phyloP scores from a whole-genome alignment of 768 basidiomycete genomes.

The Tulasnella sp. region DNA sequence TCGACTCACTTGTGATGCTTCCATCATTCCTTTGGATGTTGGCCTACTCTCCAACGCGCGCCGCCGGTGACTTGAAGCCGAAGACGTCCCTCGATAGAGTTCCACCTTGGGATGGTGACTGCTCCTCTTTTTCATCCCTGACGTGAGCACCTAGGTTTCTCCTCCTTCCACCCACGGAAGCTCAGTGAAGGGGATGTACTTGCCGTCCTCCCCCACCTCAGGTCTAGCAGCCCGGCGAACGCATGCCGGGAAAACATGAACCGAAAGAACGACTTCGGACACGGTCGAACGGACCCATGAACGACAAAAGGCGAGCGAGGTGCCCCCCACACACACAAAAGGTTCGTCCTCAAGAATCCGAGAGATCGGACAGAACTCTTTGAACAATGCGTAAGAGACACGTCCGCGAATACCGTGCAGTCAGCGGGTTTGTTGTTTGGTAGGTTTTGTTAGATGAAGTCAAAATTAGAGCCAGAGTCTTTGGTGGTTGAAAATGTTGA shows the following conservation, averaged over 20 bases:
- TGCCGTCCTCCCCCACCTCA: slow-evolving; percentile 7
- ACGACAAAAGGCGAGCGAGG: neutral
- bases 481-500: too few relatives aligned
- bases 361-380: slow-evolving; percentile 17
- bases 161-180: slow-evolving; percentile 14
- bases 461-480: too few relatives aligned
- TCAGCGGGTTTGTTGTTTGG: too few relatives aligned
- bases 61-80: too few relatives aligned
- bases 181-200: slow-evolving; percentile 17
- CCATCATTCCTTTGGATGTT: too few relatives aligned
- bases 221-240: neutral
- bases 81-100: too few relatives aligned
- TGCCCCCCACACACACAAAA: neutral
- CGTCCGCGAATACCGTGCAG: neutral
- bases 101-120: too few relatives aligned
- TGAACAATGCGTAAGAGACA: slow-evolving; percentile 16
- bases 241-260: neutral
- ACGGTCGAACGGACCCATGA: neutral
- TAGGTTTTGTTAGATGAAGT: too few relatives aligned
- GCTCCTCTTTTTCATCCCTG: too few relatives aligned
- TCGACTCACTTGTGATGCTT: neutral
- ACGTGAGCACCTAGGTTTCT: too few relatives aligned
- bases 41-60: too few relatives aligned
- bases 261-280: neutral
- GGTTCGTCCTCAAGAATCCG: slow-evolving; percentile 10